These are phyloP conservation scores for Mycotypha africana DNA, from an alignment of 371 early-diverging fungal species.

Conservation along the genomic window DNA sequence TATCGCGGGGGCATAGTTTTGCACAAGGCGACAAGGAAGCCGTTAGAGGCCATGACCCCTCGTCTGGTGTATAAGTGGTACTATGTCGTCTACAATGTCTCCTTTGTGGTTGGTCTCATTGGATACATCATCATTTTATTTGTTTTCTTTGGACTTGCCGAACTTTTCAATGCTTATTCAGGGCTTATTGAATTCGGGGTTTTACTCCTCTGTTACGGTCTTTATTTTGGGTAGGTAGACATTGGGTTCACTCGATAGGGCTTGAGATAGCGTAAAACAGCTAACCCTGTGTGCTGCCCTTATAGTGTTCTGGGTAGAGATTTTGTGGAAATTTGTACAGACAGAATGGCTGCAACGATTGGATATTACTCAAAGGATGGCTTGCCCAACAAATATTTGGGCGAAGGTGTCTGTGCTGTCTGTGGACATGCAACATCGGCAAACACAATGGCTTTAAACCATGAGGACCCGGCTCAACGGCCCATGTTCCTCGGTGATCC, in stretches of 20 bases:
- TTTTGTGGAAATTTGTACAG: conserved; percentile 79
- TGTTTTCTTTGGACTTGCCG: conserved; percentile 53
- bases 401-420: conserved; percentile 75
- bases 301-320: conserved; percentile 77
- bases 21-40: conserved; percentile 53
- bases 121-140: conserved; percentile 56
- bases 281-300: no score
- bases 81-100: conserved; percentile 55
- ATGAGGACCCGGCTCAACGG: no score
- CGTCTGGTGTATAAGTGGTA: conserved; percentile 71
- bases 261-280: no score
- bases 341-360: conserved; percentile 77
- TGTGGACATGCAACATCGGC: conserved; percentile 62
- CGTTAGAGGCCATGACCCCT: conserved; percentile 64
- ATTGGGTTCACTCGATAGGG: no score
- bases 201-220: conserved; percentile 53
- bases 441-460: no score
- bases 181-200: conserved; percentile 45
- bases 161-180: conserved; percentile 34
- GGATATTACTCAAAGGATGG: conserved; percentile 73
- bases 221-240: conserved; percentile 65
- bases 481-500: conserved; percentile 36
- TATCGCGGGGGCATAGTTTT: conserved; percentile 48
- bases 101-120: conserved; percentile 57
- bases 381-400: conserved; percentile 64